Conservation (phyloP, 2,329 filamentous ascomycete genomes). For the Verruconis gallopava region DNA sequence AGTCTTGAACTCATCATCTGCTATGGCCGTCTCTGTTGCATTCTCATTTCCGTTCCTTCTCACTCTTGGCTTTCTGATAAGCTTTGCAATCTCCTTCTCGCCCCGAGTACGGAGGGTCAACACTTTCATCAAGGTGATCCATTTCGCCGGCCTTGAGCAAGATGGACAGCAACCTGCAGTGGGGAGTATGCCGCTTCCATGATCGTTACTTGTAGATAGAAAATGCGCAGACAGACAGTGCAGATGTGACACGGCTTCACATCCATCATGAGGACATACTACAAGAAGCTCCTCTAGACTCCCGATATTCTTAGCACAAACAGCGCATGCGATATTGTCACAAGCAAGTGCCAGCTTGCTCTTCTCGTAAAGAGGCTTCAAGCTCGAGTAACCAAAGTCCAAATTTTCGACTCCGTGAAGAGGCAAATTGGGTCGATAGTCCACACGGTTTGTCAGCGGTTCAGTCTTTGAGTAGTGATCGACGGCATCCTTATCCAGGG, state of each 20-base stretch:
- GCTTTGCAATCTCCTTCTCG: slow-evolving; percentile 52
- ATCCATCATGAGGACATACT: slow-evolving; percentile 38
- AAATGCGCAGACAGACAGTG: slow-evolving; percentile 42
- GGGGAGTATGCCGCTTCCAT: slow-evolving; percentile 45
- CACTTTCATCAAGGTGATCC: slow-evolving; percentile 73
- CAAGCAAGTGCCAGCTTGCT: slow-evolving; percentile 23
- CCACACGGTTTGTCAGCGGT: neutral
- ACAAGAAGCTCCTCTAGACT: slow-evolving; percentile 30
- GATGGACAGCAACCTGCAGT: slow-evolving; percentile 55
- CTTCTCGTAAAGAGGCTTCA: slow-evolving; percentile 10
- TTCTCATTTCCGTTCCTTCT: slow-evolving; percentile 19
- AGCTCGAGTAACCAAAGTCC: slow-evolving; percentile 37
- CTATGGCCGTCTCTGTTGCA: slow-evolving; percentile 13
- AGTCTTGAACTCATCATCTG: slow-evolving; percentile 13
- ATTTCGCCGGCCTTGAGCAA: slow-evolving; percentile 51
- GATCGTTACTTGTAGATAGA: slow-evolving; percentile 19
- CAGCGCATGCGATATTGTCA: slow-evolving; percentile 29
- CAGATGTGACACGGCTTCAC: slow-evolving; percentile 40
- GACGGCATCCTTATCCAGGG: slow-evolving; percentile 3
- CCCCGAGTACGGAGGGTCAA: slow-evolving; percentile 62
- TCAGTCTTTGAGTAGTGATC: neutral
- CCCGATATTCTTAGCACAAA: slow-evolving; percentile 34
- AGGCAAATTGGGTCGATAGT: neutral
- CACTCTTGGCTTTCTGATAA: slow-evolving; percentile 45
- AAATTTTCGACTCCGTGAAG: slow-evolving; percentile 30